phyloP scores from a whole-genome alignment of 352 stramenopile genomes.

The Pythium sukuiense region DNA sequence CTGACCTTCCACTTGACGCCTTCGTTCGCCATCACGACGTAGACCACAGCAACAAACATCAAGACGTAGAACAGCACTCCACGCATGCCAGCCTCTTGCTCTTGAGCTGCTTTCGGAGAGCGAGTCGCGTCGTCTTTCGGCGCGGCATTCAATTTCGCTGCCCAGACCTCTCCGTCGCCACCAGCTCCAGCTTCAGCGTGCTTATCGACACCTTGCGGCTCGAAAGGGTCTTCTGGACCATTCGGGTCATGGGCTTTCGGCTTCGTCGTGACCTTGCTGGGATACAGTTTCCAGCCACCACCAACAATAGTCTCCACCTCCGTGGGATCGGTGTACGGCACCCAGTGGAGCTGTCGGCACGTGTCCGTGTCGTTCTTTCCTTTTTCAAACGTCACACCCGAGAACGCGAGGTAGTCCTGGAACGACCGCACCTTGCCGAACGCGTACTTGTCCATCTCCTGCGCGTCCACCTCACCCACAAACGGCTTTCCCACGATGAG shows the following conservation, averaged over 20 bases:
- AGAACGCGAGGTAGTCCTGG: conserved; percentile 39
- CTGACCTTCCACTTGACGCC: conserved; percentile 12
- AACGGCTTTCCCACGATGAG: conserved; percentile 36
- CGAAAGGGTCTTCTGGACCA: conserved; percentile 5
- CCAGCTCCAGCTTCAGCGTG: conserved; percentile 25
- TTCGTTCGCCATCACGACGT: conserved; percentile 28
- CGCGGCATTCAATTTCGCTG: not conserved
- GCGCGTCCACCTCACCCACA: conserved; percentile 32
- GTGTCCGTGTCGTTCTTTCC: conserved; percentile 31
- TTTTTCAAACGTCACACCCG: conserved; percentile 32
- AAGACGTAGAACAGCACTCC: conserved; percentile 24
- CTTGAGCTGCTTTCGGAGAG: not conserved
- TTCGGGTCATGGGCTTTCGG: conserved; percentile 12
- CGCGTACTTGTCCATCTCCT: conserved; percentile 39
- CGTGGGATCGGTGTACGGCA: conserved; percentile 35
- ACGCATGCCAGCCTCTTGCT: conserved; percentile 2
- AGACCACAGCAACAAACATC: conserved; percentile 24
- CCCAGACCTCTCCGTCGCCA: conserved; percentile 4
- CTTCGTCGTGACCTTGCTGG: not conserved
- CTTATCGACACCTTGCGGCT: conserved; percentile 18
- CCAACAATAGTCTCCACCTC: conserved; percentile 35
- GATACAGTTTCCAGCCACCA: conserved; percentile 24
- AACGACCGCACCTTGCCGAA: conserved; percentile 37
- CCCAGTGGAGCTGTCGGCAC: conserved; percentile 47
- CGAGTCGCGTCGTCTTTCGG: not conserved